Percentiles rank a stretch among this genome's conserved stretches.
These are phyloP conservation scores for Alopecurus myosuroides DNA, from an alignment of 176 grass and related monocot species.

Conservation along the genomic window DNA sequence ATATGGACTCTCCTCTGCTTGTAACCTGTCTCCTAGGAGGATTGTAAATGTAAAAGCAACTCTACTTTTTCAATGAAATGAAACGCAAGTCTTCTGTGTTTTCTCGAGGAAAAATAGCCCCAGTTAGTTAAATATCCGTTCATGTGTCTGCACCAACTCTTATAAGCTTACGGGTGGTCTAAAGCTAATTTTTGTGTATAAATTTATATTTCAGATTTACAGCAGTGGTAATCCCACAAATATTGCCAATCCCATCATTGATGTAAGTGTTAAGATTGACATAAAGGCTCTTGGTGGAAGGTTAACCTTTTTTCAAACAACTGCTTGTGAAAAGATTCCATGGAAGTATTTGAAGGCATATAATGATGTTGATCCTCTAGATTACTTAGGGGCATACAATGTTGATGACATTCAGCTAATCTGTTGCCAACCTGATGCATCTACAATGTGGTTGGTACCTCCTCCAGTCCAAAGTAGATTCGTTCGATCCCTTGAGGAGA, in stretches of 20 bases:
- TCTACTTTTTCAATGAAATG: no score
- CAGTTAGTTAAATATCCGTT: neutral
- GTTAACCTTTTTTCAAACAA: conserved; percentile 76
- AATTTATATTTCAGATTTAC: conserved; percentile 74
- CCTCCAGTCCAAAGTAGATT: conserved; percentile 73
- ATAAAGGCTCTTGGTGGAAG: conserved; percentile 88
- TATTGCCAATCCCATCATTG: conserved; percentile 93
- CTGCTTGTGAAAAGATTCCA: conserved; percentile 74
- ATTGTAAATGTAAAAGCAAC: no score
- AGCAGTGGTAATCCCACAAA: conserved; percentile 99
- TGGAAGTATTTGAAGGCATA: conserved; percentile 57
- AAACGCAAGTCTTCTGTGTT: no score
- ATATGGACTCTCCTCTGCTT: no score
- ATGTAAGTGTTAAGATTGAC: conserved; percentile 95
- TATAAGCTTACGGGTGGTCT: conserved; percentile 13
- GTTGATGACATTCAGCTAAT: conserved; percentile 92
- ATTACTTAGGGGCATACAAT: conserved; percentile 83
- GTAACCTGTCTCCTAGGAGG: no score
- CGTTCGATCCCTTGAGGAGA: conserved; percentile 57
- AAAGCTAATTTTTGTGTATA: neutral
- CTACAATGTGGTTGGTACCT: conserved; percentile 83
- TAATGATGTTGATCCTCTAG: conserved; percentile 58
- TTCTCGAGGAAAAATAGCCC: no score
- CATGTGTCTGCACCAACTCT: neutral
- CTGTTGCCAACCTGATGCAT: conserved; percentile 95